Evolutionary conservation across 2,329 filamentous ascomycete genomes (phyloP), one percentile per base, ranked within the genome.

Genomic region (Penicillium psychrosexuale): DNA sequence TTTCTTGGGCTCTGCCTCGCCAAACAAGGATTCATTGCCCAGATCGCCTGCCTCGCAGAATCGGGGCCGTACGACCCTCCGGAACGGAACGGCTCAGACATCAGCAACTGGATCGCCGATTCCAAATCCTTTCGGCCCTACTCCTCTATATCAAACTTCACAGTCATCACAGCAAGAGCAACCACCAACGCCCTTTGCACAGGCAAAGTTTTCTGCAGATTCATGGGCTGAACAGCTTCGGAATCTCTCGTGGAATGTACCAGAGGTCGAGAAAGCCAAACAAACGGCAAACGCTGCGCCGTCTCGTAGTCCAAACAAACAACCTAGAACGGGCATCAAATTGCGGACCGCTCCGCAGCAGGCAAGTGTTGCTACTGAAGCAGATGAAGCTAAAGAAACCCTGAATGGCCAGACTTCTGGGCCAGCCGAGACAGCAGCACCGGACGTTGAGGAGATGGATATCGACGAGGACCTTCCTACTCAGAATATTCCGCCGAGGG

Each of bases 401-500:
- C 47, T 70, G 27, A 57, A 67, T 36, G 62, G 62, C 6, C 54
- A 61, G 24, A 57, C 51, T 34, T 59, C 58, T 31, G 55, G 55
- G 8, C 57, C 66, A 8, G 52, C 63, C 12, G 57, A 51, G 28
- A 33, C 55, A 4, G 49, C 36, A n/a, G 53, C 61, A 42, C 58
- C 54, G 22, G 67, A 66, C 38, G 67, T 51, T 5, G 76, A 78
- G 57, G 73, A 72, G 9, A 79, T 79, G 77, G 77, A 80, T 57
- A 68, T 80, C 46, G 77, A 79, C 55, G 72, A 75, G 12, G 71
- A 72, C 8, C 43, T 66, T 11, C 63, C 71, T 17, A 51, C 57
- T 49, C 58, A 24, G 17, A 28, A 27, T 27, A 34, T 55, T 19
- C 48, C 61, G 19, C 46, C 28, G 3, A 55, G 58, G 5, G 28